Base-by-base conservation (phyloP, 331 rosid species). In the Malus hybrid region DNA sequence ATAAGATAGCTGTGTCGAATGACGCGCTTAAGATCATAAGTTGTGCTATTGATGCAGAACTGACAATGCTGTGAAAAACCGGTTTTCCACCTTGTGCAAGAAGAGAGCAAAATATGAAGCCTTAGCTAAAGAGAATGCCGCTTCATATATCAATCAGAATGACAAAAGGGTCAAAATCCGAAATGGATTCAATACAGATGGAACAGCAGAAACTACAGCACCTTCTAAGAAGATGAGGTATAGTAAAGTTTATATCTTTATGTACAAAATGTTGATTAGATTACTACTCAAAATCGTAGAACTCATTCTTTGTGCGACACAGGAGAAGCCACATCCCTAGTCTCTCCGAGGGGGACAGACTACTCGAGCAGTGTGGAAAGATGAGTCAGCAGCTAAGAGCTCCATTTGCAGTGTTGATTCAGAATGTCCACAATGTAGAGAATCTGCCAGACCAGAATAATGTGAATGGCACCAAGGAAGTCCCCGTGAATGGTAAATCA, bases 61-160 rank as follows among this genome's bases (percentile, higher is more conserved):
- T 66, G 99, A 95, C 83, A 95, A 95, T 20, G 99, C 99, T 13
- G 99, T 95, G 76, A 95, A 95, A 77, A 95, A 95, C 79, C 96
- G 99, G 15, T 92, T 95, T 87, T 80, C 99, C 72, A 95, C 98
- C 18, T 75, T 95, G 83, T 88, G 99, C 91, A 95, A 95, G 87
- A 95, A 95, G 97, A 92, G 91, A 85, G 98, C 99, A 50, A 95
- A 95, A 83, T 89, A 89, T 69, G 99, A 90, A 77, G 97, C 97
- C 78, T 81, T 90, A 70, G 93, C 96, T 10, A 95, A 95, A 85
- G 97, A 92, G 86, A 92, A 95, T 81, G 77, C 80, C 7, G 65
- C 84, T 72, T 83, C 93, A 27, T 86, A 85, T 78, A 84, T 86
- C 64, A 92, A 88, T 80, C 76, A 88, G 46, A 92, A 87, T 80